These are phyloP conservation scores for Teratosphaeria pseudoeucalypti DNA, from an alignment of 2,329 filamentous ascomycete genomes.

Conservation along the genomic window DNA sequence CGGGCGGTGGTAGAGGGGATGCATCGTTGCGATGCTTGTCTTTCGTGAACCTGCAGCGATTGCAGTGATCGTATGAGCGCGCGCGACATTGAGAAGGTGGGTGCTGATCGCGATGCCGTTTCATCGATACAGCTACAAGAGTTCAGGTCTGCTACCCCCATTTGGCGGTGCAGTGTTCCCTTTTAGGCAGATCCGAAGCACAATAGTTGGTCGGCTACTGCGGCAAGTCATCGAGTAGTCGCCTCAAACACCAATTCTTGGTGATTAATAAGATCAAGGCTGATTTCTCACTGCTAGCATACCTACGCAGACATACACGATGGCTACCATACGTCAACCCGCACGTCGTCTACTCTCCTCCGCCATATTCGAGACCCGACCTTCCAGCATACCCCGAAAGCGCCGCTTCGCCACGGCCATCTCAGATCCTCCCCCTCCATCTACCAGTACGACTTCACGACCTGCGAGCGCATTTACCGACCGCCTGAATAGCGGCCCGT, in stretches of 20 bases:
- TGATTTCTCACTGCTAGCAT: background rate
- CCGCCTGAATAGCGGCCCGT: slow-evolving; percentile 53
- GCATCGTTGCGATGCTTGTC: background rate
- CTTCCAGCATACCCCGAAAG: slow-evolving; percentile 21
- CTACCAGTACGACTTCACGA: slow-evolving; percentile 25
- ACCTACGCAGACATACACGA: slow-evolving; percentile 3
- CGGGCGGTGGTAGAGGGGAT: background rate
- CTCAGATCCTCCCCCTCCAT: slow-evolving; percentile 26
- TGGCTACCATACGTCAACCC: slow-evolving; percentile 18
- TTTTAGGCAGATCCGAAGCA: background rate
- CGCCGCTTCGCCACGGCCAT: slow-evolving; percentile 36
- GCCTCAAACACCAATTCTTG: background rate
- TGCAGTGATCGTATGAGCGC: slow-evolving; percentile 1
- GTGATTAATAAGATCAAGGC: background rate
- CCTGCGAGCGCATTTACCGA: slow-evolving; percentile 48
- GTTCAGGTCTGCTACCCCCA: background rate
- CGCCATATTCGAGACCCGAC: slow-evolving; percentile 10
- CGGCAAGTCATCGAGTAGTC: background rate
- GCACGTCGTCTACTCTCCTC: slow-evolving; percentile 17
- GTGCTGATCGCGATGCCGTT: background rate
- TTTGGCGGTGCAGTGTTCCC: background rate
- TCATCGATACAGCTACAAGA: background rate
- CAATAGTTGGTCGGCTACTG: background rate
- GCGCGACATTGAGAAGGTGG: slow-evolving; percentile 1
- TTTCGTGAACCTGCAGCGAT: background rate